These are phyloP conservation scores for Hordeum pubiflorum DNA, from an alignment of 202 grass and related monocot species.

Conservation along the genomic window DNA sequence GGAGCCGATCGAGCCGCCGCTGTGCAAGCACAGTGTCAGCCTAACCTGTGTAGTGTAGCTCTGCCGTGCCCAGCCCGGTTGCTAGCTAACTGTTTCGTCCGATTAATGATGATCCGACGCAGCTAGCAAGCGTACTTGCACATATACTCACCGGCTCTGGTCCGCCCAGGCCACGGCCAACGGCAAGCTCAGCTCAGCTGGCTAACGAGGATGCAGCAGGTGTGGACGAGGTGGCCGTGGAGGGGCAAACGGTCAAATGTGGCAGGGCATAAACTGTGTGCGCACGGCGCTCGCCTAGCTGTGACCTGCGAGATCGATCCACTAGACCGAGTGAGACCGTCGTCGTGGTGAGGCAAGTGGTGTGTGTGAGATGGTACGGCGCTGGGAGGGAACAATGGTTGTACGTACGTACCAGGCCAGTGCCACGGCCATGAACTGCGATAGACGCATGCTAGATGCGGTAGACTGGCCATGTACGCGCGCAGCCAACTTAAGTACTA, in stretches of 20 bases:
- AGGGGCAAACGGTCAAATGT: conserved; percentile 26
- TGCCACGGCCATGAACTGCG: too few species aligned
- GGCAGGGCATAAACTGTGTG: conserved; percentile 26
- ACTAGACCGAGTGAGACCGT: not conserved
- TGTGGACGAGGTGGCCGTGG: not conserved
- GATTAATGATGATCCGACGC: not conserved
- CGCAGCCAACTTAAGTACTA: conserved; percentile 26
- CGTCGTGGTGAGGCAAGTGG: too few species aligned
- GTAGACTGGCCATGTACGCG: not conserved
- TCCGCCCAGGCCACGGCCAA: too few species aligned
- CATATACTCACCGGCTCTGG: not conserved
- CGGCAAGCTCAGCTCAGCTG: too few species aligned
- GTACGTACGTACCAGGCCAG: too few species aligned
- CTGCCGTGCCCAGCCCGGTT: not conserved
- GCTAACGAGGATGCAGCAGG: too few species aligned
- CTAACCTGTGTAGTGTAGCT: not conserved
- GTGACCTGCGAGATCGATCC: too few species aligned
- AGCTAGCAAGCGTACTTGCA: not conserved
- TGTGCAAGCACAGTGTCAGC: conserved; percentile 15
- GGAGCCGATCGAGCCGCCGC: not conserved
- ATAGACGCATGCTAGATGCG: too few species aligned
- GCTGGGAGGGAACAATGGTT: not conserved
- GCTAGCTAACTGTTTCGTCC: not conserved
- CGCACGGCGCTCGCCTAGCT: not conserved
- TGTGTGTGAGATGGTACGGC: not conserved